These are phyloP conservation scores for Drechslera avenae DNA, from an alignment of 2,329 filamentous ascomycete species.

Conservation along the genomic window DNA sequence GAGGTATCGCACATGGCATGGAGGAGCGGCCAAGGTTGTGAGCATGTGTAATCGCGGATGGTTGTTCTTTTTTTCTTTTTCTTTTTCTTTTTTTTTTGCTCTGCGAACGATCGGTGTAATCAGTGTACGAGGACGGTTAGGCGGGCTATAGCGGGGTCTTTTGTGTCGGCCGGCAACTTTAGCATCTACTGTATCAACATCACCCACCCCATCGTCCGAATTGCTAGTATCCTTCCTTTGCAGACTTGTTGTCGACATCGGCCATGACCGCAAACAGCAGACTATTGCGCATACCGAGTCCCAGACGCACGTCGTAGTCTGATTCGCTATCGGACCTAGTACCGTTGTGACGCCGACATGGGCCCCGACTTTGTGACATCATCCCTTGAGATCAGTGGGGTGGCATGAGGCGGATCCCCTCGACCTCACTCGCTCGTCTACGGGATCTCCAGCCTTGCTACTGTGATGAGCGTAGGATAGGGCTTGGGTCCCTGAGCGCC, in stretches of 20 bases:
- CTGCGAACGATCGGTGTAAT: too few species aligned
- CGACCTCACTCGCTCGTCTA: conserved; percentile 4
- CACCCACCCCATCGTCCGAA: too few species aligned
- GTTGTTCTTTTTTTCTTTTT: too few species aligned
- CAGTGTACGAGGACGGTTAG: too few species aligned
- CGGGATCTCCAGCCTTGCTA: conserved; percentile 10
- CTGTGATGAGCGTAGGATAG: conserved; percentile 7
- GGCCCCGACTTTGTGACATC: conserved; percentile 12
- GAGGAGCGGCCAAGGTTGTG: conserved; percentile 27
- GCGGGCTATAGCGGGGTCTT: too few species aligned
- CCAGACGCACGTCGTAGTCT: background rate
- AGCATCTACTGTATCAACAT: too few species aligned
- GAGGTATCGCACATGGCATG: conserved; percentile 35
- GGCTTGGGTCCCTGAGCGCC: conserved; percentile 6
- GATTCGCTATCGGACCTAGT: conserved; percentile 2
- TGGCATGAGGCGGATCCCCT: background rate
- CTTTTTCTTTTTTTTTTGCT: too few species aligned
- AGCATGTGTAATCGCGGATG: background rate
- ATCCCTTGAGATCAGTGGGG: conserved; percentile 1
- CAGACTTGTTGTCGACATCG: background rate
- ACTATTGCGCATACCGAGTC: background rate
- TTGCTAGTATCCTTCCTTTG: too few species aligned
- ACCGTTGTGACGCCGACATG: conserved; percentile 3
- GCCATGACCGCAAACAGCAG: conserved; percentile 1
- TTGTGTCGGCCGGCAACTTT: too few species aligned